Evolutionary conservation across 441 rosid genomes (phyloP).

Genomic region (Melastoma candidum): DNA sequence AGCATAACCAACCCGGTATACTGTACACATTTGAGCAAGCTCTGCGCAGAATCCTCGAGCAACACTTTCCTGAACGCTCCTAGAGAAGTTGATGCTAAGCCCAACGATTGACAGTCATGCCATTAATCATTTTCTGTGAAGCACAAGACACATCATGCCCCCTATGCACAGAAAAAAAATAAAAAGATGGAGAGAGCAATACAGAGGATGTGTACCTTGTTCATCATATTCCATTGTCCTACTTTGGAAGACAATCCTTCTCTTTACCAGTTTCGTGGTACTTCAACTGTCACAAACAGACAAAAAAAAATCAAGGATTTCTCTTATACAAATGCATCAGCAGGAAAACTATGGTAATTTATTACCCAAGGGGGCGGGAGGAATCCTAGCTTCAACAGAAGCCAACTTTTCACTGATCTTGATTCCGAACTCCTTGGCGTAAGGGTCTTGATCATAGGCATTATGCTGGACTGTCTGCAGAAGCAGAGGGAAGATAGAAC

Average conservation of each 20-base stretch:
- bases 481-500: slow-evolving; percentile 1
- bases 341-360: not conserved
- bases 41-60: slow-evolving; percentile 89
- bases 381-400: slow-evolving; percentile 90
- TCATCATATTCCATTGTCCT: slow-evolving; percentile 99
- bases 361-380: slow-evolving; percentile 98
- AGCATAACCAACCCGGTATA: slow-evolving; percentile 86
- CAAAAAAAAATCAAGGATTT: not conserved
- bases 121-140: slow-evolving; percentile 85
- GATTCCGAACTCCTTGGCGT: slow-evolving; percentile 86
- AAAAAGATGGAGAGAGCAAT: too few species aligned
- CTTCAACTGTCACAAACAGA: slow-evolving; percentile 53
- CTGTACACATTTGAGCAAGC: slow-evolving; percentile 94
- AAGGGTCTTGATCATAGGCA: slow-evolving; percentile 87
- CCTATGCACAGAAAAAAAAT: too few species aligned
- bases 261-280: slow-evolving; percentile 97
- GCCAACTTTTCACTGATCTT: slow-evolving; percentile 85
- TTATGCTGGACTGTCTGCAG: slow-evolving; percentile 78
- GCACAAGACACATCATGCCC: too few species aligned
- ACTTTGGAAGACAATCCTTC: slow-evolving; percentile 92
- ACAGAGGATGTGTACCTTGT: slow-evolving; percentile 42
- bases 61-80: slow-evolving; percentile 83
- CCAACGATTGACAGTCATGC: slow-evolving; percentile 90
- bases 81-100: slow-evolving; percentile 92
- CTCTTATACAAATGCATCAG: not conserved